A percentile compares a stretch with the other conserved stretches of the same genome.
Conservation (phyloP, 192 early-diverging fungal genomes). For the Diversispora epigaea region DNA sequence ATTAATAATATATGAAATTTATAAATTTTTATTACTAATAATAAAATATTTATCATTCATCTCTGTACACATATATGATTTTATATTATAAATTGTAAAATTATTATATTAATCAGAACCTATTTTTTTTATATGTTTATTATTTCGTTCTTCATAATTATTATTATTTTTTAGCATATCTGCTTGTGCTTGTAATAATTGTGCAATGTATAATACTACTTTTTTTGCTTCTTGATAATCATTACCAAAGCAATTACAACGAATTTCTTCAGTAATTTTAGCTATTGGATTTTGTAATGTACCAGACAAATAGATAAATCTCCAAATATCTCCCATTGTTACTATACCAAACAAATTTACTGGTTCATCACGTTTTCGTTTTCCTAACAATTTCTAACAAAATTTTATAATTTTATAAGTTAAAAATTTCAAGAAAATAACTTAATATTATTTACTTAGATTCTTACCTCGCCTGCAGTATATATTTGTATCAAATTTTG, state of each 20-base stretch:
- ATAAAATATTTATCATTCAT: no score
- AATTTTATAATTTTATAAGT: constrained; percentile 8
- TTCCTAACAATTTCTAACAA: neutral
- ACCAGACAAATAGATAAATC: constrained; percentile 19
- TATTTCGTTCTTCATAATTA: neutral
- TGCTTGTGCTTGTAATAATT: constrained; percentile 5
- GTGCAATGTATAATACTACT: neutral
- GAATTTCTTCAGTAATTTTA: neutral
- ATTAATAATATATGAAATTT: no score
- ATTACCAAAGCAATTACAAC: neutral
- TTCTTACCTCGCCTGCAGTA: constrained; percentile 25
- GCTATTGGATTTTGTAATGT: neutral
- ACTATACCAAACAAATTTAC: constrained; percentile 21
- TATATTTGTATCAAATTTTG: constrained; percentile 33
- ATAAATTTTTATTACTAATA: no score
- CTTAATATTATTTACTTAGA: neutral
- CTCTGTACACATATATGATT: no score
- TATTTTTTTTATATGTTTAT: no score
- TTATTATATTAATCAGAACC: no score
- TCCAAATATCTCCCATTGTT: constrained; percentile 11
- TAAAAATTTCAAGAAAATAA: neutral
- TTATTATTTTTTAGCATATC: neutral
- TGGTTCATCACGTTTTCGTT: constrained; percentile 21
- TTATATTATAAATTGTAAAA: no score
- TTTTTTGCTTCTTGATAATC: neutral